Percentiles rank a stretch among this genome's conserved stretches.
These are phyloP conservation scores for Leptographium procerum DNA, from an alignment of 2,329 filamentous ascomycete genomes.

Conservation along the genomic window DNA sequence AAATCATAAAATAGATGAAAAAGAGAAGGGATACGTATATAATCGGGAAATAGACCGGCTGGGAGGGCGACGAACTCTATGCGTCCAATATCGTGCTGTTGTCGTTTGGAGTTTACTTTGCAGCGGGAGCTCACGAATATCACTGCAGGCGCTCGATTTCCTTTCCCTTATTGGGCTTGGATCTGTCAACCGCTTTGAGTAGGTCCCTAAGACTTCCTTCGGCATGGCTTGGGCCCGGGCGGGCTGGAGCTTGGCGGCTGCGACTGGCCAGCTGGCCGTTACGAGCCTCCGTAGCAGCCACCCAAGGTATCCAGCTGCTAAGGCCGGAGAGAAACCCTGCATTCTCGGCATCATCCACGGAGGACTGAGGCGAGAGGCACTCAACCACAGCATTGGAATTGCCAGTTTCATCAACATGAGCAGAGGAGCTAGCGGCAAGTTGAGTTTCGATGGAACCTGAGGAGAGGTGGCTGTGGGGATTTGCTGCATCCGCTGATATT, in stretches of 20 bases:
- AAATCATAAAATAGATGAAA: not conserved
- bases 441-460: not conserved
- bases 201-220: slow-evolving; percentile 45
- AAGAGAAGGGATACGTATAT: too few species aligned
- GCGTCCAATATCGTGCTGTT: not conserved
- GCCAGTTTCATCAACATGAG: not conserved
- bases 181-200: slow-evolving; percentile 26
- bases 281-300: slow-evolving; percentile 3
- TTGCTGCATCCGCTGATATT: not conserved
- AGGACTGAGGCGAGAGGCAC: too few species aligned
- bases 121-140: too few species aligned
- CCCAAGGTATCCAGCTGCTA: slow-evolving; percentile 36
- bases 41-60: too few species aligned
- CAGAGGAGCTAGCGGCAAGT: not conserved
- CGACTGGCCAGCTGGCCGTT: not conserved
- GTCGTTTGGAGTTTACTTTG: too few species aligned
- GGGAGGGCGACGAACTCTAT: too few species aligned
- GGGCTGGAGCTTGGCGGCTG: not conserved
- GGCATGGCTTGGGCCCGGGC: slow-evolving; percentile 27
- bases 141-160: slow-evolving; percentile 7
- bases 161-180: slow-evolving; percentile 16
- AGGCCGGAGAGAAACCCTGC: slow-evolving; percentile 25
- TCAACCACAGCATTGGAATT: not conserved
- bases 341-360: slow-evolving; percentile 15
- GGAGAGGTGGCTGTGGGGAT: not conserved